Conservation (phyloP, 225 moss, liverwort and hornwort species). For the Sphagnum tenellum region DNA sequence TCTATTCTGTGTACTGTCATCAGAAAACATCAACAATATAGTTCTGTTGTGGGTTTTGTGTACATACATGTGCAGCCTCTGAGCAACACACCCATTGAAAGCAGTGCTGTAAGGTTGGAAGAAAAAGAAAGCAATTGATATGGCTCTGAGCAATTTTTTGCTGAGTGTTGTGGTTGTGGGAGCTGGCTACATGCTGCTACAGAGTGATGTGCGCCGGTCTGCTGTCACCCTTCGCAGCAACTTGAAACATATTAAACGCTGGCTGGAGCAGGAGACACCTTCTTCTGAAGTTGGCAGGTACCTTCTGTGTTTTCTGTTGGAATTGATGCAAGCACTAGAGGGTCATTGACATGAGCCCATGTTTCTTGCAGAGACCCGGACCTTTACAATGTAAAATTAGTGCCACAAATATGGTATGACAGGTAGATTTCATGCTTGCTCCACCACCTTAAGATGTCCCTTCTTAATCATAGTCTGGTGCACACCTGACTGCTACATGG, state of each 20-base stretch:
- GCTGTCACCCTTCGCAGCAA: constrained; percentile 62
- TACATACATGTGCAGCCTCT: too few species aligned
- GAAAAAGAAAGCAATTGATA: constrained; percentile 3
- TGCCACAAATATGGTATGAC: background rate
- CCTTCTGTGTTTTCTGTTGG: background rate
- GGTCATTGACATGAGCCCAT: background rate
- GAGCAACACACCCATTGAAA: too few species aligned
- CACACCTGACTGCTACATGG: background rate
- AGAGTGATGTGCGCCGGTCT: constrained; percentile 68
- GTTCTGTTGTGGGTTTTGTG: too few species aligned
- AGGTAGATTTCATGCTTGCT: background rate
- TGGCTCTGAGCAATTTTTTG: constrained; percentile 79
- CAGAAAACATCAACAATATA: too few species aligned
- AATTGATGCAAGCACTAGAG: background rate
- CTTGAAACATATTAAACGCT: constrained; percentile 62
- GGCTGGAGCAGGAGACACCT: constrained; percentile 73
- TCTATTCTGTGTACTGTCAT: too few species aligned
- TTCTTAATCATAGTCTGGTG: background rate
- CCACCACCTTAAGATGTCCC: background rate
- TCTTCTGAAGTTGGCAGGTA: constrained; percentile 46
- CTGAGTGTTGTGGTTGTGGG: constrained; percentile 72
- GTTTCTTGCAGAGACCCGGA: background rate
- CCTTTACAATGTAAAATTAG: too few species aligned
- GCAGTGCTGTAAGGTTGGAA: background rate
- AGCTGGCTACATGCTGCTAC: constrained; percentile 65